Evolutionary conservation across 108 stramenopile genomes (phyloP), one percentile per base, ranked within the genome.

Genomic region (Nitzschia sp.): DNA sequence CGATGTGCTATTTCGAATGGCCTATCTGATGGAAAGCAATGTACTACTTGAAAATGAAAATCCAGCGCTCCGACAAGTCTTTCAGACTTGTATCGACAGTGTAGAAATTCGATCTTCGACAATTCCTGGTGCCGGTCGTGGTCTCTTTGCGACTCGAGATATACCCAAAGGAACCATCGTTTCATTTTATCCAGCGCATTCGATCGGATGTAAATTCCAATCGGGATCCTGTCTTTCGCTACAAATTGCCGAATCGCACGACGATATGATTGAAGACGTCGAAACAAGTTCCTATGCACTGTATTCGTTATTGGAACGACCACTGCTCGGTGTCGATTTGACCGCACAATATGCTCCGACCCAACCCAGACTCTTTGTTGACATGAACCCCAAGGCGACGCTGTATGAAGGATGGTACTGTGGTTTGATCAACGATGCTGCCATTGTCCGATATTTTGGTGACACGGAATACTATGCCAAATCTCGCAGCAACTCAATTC

Each of bases 71-170:
- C 27, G 27, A 3, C 5, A 57, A 11, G 15, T 57, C 25, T 57
- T 32, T 57, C 28, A 13, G n/a, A 57, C 30, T 15, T 93, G 92
- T 55, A 75, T 85, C 44, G 92, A 93, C 36, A 86, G 76, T 29
- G 85, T 93, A 48, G 61, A 75, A 47, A 75, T 83, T 9, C 75
- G 76, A 6, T 48, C 64, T 28, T 85, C 84, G 2, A 89, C 73
- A 13, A 88, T 93, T 26, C 85, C 86, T 0, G 68, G 86, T 45
- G 92, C 92, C 11, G 92, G 89, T 28, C 72, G 84, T 33, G 92
- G 92, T 2, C 86, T 88, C 9, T 88, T 93, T 77, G 87, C 92
- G 0, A 76, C 76, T 15, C 72, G 89, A 44, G 71, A 63, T 23
- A 85, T 90, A 27, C 58, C 74, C 4, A 50, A 79, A 19, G 89